Conservation (phyloP, 1,139 yeast genomes). For the Yamadazyma jaroonii region DNA sequence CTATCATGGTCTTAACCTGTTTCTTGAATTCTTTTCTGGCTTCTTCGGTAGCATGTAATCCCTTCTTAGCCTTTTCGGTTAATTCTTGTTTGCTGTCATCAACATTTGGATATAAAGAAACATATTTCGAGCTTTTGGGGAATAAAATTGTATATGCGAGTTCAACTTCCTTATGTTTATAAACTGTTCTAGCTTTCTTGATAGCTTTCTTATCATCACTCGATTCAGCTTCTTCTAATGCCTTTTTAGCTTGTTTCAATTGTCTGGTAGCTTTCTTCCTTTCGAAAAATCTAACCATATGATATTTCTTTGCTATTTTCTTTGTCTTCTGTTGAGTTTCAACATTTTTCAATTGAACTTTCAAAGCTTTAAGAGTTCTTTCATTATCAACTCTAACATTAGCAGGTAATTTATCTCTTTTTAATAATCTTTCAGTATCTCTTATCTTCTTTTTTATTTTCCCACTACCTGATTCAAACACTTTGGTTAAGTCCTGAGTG, state of each 20-base stretch:
- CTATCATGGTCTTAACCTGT: conserved; percentile 48
- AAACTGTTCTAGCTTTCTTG: conserved; percentile 49
- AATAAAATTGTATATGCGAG: conserved; percentile 73
- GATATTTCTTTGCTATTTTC: conserved; percentile 74
- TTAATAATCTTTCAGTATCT: conserved; percentile 73
- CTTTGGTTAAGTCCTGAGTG: conserved; percentile 10
- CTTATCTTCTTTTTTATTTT: conserved; percentile 82
- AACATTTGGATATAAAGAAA: conserved; percentile 64
- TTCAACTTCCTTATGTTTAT: conserved; percentile 65
- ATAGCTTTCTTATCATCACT: conserved; percentile 50
- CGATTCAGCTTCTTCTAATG: conserved; percentile 35
- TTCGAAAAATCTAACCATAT: conserved; percentile 92
- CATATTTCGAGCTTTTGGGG: conserved; percentile 79
- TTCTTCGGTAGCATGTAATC: conserved; percentile 46
- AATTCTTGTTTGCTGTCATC: conserved; percentile 27
- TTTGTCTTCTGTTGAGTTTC: conserved; percentile 50
- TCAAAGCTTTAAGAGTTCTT: conserved; percentile 75
- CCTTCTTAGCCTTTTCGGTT: conserved; percentile 43
- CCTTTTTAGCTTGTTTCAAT: conserved; percentile 62
- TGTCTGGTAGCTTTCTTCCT: conserved; percentile 80
- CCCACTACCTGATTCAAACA: conserved; percentile 38
- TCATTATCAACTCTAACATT: conserved; percentile 78
- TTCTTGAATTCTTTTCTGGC: conserved; percentile 50
- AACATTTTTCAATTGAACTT: conserved; percentile 60
- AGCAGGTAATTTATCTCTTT: conserved; percentile 65